Evolutionary conservation across 441 rosid species (phyloP).

Genomic region (Bocquillonia castaneifolia): DNA sequence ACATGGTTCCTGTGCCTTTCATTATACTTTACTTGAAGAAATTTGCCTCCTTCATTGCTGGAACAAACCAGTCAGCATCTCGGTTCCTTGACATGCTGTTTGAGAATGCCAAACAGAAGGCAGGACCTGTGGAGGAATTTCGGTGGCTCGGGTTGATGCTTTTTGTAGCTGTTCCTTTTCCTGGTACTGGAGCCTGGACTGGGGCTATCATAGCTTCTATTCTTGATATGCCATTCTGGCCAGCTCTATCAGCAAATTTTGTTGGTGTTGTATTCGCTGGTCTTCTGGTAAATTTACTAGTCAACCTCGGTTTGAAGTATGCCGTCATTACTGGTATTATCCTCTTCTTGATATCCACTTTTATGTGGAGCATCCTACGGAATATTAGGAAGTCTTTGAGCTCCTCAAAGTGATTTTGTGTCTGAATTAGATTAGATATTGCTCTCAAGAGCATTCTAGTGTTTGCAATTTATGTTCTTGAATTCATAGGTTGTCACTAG

Average conservation of each 20-base stretch:
- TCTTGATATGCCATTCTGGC: slow-evolving; percentile 91
- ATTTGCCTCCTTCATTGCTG: slow-evolving; percentile 65
- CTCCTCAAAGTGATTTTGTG: slow-evolving; percentile 31
- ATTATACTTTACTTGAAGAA: slow-evolving; percentile 70
- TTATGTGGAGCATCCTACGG: slow-evolving; percentile 78
- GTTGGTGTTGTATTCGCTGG: slow-evolving; percentile 80
- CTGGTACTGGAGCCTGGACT: slow-evolving; percentile 96
- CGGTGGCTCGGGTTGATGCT: slow-evolving; percentile 94
- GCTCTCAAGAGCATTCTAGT: background rate
- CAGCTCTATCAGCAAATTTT: slow-evolving; percentile 72
- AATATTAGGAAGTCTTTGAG: slow-evolving; percentile 47
- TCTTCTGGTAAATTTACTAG: slow-evolving; percentile 71
- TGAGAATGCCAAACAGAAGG: slow-evolving; percentile 66
- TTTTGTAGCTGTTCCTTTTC: slow-evolving; percentile 91
- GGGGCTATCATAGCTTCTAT: slow-evolving; percentile 84
- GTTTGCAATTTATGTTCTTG: background rate
- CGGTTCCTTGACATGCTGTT: slow-evolving; percentile 52
- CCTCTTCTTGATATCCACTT: slow-evolving; percentile 66
- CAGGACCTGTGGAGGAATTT: slow-evolving; percentile 83
- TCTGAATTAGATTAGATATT: background rate
- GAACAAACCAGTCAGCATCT: slow-evolving; percentile 55
- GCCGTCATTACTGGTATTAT: slow-evolving; percentile 57
- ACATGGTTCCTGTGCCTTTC: slow-evolving; percentile 95
- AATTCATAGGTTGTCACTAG: slow-evolving; percentile 1
- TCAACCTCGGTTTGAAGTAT: slow-evolving; percentile 74